Percentiles rank a stretch among this genome's conserved stretches.
phyloP scores from a whole-genome alignment of 2,329 filamentous ascomycete genomes.

The Aureobasidium musti region DNA sequence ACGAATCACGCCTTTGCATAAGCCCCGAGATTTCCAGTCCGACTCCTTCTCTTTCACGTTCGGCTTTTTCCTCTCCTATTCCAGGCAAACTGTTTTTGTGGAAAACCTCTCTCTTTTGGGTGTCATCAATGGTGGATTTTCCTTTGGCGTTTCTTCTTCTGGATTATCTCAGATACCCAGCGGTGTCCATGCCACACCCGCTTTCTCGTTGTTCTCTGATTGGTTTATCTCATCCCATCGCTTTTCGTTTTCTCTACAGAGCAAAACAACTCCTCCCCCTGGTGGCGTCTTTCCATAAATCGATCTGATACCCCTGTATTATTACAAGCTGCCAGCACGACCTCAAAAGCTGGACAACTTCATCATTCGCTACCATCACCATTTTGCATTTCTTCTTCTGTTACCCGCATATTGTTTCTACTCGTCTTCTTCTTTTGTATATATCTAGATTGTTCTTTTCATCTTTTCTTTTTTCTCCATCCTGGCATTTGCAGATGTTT shows the following conservation, averaged over 20 bases:
- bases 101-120: neutral
- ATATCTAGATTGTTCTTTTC: neutral
- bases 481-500: neutral
- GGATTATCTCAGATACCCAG: neutral
- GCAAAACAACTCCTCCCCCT: neutral
- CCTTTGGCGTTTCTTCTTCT: neutral
- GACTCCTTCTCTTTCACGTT: neutral
- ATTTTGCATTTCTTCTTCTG: neutral
- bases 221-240: neutral
- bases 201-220: neutral
- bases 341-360: too few relatives aligned
- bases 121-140: neutral
- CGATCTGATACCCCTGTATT: slow-evolving; percentile 7
- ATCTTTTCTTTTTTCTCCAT: neutral
- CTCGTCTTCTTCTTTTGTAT: neutral
- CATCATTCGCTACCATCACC: neutral
- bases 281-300: neutral
- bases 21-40: neutral
- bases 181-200: neutral
- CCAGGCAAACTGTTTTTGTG: neutral
- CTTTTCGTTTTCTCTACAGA: neutral
- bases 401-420: neutral
- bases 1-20: neutral
- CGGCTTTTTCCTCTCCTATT: neutral
- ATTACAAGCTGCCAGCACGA: neutral